A percentile compares a stretch with the other conserved stretches of the same genome.
These are phyloP conservation scores for Sporothrix schenckii DNA, from an alignment of 2,329 filamentous ascomycete genomes.

Conservation along the genomic window DNA sequence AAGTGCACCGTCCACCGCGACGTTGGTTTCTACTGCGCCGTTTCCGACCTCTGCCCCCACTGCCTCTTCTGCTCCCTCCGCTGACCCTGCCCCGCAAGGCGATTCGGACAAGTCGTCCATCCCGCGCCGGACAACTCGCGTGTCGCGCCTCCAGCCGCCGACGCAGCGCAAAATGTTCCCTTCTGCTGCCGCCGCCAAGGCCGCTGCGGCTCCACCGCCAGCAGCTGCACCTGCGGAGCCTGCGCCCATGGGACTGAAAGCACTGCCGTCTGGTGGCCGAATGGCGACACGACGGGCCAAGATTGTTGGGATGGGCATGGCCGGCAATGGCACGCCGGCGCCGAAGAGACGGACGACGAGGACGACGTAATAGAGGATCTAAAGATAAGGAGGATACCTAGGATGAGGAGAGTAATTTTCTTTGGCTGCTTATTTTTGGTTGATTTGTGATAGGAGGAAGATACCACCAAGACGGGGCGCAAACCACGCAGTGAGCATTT, in stretches of 20 bases:
- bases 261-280: constrained; percentile 21
- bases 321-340: constrained; percentile 37
- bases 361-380: background rate
- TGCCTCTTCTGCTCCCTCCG: background rate
- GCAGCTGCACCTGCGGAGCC: background rate
- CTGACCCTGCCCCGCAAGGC: background rate
- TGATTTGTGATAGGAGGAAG: background rate
- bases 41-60: background rate
- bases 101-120: constrained; percentile 31
- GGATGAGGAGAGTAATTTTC: background rate
- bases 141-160: constrained; percentile 35
- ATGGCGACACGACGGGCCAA: constrained; percentile 35
- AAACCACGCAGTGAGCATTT: background rate
- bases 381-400: background rate
- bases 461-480: background rate
- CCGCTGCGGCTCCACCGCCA: background rate
- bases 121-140: constrained; percentile 32
- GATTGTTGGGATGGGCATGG: constrained; percentile 35
- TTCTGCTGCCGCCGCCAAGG: constrained; percentile 26
- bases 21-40: background rate
- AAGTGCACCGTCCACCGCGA: background rate
- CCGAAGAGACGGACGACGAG: constrained; percentile 34
- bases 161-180: constrained; percentile 35
- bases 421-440: background rate
- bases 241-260: constrained; percentile 17